Percentiles rank a stretch among this genome's conserved stretches.
phyloP scores from a whole-genome alignment of 2,329 filamentous ascomycete genomes.

The Talaromyces sp. region DNA sequence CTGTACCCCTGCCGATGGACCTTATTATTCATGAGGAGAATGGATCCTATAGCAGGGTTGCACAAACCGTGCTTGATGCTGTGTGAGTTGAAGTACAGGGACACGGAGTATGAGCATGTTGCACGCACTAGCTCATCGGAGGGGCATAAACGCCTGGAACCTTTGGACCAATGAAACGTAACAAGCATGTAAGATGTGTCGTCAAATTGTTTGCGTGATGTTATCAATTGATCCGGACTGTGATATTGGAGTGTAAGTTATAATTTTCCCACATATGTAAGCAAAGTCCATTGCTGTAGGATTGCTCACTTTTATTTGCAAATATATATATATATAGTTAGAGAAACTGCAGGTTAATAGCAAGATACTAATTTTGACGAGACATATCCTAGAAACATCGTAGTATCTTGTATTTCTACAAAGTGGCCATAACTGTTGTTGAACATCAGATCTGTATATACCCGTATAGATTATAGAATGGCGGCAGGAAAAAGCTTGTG shows the following conservation, averaged over 20 bases:
- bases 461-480: neutral
- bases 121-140: neutral
- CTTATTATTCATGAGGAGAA: neutral
- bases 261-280: no score
- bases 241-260: no score
- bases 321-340: no score
- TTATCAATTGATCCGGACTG: no score
- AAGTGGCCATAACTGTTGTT: neutral
- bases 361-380: neutral
- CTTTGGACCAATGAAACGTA: no score
- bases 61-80: neutral
- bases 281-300: no score
- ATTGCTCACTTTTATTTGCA: no score
- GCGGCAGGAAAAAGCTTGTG: neutral
- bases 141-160: no score
- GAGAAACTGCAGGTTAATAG: neutral
- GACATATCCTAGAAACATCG: neutral
- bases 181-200: no score
- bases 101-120: neutral
- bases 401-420: neutral
- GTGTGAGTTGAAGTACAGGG: neutral
- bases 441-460: neutral
- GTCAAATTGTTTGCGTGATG: no score
- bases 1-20: neutral
- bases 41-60: neutral